A percentile compares a stretch with the other conserved stretches of the same genome.
Evolutionary conservation across 306 rosid species (phyloP).

Genomic region (Sphenostylis stenocarpa): DNA sequence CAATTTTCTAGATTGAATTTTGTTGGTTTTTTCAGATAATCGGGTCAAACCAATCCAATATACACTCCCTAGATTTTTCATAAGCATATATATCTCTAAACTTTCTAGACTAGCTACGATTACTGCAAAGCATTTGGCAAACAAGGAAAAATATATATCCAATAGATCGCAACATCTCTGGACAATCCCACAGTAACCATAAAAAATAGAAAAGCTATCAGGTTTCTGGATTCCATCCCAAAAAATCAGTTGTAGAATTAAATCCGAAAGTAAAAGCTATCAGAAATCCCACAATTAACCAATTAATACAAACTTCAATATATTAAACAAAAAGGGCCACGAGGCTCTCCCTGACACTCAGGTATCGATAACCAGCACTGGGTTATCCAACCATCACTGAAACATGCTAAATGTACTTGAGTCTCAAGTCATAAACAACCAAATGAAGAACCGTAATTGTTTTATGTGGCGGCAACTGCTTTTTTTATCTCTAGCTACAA

Average conservation of each 20-base stretch:
- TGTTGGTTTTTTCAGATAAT: background rate
- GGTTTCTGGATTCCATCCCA: background rate
- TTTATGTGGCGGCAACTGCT: background rate
- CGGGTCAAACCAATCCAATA: background rate
- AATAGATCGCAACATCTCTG: background rate
- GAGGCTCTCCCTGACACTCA: constrained; percentile 30
- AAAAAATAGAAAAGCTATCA: too few species aligned
- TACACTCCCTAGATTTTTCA: background rate
- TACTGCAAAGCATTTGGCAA: background rate
- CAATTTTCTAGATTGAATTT: background rate
- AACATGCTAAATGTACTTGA: constrained; percentile 2
- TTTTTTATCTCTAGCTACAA: background rate
- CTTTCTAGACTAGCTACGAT: background rate
- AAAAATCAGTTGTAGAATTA: background rate
- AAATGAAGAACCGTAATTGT: constrained; percentile 23
- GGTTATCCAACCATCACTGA: constrained; percentile 20
- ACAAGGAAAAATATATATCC: background rate
- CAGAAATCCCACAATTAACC: background rate
- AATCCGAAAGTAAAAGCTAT: constrained; percentile 8
- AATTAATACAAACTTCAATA: background rate
- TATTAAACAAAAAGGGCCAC: constrained; percentile 26
- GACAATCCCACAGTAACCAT: background rate
- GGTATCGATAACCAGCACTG: constrained; percentile 19
- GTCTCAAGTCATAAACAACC: constrained; percentile 16
- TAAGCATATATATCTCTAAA: background rate